Percentiles rank a stretch among this genome's conserved stretches.
phyloP scores from a whole-genome alignment of 352 stramenopile species.

The Vaucheria bursata region DNA sequence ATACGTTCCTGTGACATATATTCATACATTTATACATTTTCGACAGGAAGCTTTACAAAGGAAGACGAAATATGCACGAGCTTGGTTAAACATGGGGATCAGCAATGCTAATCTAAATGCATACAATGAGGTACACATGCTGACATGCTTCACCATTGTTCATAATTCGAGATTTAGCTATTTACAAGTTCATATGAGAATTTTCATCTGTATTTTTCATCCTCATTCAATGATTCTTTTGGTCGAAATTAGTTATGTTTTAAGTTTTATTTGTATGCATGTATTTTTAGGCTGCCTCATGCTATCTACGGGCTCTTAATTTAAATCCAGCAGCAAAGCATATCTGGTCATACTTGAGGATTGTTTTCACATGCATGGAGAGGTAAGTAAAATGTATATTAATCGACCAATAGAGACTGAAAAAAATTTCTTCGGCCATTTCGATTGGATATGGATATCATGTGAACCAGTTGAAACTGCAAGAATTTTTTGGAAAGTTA shows the following conservation, averaged over 20 bases:
- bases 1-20: no score
- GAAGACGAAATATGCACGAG: slow-evolving; percentile 89
- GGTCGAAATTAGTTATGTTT: not conserved
- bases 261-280: not conserved
- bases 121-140: not conserved
- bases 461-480: no score
- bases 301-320: slow-evolving; percentile 88
- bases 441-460: no score
- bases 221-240: not conserved
- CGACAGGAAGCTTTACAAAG: slow-evolving; percentile 70
- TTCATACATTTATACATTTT: not conserved
- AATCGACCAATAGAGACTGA: no score
- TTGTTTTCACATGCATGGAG: slow-evolving; percentile 93
- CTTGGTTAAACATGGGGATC: slow-evolving; percentile 96
- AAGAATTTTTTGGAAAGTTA: no score
- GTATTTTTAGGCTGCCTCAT: slow-evolving; percentile 49
- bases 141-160: not conserved
- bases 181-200: not conserved
- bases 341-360: slow-evolving; percentile 93
- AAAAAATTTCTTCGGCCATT: no score
- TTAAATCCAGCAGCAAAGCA: slow-evolving; percentile 88
- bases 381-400: no score
- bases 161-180: not conserved
- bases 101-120: slow-evolving; percentile 68
- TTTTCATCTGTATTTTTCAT: not conserved